These are phyloP conservation scores for Saccharomycopsis hybrid DNA, from an alignment of 1,139 yeast species.

Conservation along the genomic window DNA sequence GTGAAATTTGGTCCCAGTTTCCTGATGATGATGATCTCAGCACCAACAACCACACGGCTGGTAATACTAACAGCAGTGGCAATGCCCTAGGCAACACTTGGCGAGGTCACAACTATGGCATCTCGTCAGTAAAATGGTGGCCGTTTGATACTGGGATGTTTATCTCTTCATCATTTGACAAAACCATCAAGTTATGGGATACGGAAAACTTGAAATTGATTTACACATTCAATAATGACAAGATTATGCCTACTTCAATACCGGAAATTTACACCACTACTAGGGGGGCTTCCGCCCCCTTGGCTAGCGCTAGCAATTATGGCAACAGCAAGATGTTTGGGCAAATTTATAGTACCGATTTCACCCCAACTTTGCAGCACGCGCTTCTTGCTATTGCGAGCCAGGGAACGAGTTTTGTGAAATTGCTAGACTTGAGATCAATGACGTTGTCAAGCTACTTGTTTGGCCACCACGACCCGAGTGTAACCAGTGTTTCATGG, in stretches of 20 bases:
- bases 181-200: constrained; percentile 77
- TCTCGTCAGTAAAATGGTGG: constrained; percentile 82
- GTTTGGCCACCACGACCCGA: constrained; percentile 51
- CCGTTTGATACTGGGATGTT: constrained; percentile 84
- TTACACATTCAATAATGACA: constrained; percentile 45
- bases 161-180: constrained; percentile 75
- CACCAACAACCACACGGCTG: constrained; percentile 24
- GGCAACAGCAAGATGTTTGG: constrained; percentile 26
- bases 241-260: constrained; percentile 9
- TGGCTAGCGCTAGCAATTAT: background rate
- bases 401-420: constrained; percentile 56
- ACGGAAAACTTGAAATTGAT: constrained; percentile 57
- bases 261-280: background rate
- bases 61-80: constrained; percentile 26
- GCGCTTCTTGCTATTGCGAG: constrained; percentile 63
- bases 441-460: constrained; percentile 67
- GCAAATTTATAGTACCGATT: constrained; percentile 34
- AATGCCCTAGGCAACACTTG: background rate
- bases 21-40: background rate
- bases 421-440: constrained; percentile 67
- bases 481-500: constrained; percentile 13
- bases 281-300: background rate
- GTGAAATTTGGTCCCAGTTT: background rate
- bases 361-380: constrained; percentile 35
- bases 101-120: constrained; percentile 56